Evolutionary conservation across 257 asterid species (phyloP).

Genomic region (Petunia axillaris): DNA sequence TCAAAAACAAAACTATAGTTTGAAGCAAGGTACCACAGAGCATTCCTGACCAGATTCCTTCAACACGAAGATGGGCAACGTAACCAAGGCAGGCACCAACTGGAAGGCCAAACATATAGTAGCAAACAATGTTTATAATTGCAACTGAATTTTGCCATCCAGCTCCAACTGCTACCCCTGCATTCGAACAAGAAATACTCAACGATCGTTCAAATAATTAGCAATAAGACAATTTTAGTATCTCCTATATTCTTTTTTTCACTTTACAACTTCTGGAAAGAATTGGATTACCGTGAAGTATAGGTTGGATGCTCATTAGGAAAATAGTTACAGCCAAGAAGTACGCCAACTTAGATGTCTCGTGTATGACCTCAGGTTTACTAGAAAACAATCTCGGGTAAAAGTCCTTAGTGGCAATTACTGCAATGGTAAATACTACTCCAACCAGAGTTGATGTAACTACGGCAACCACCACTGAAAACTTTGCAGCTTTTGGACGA

Average conservation of each 20-base stretch:
- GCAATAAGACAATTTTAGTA: not conserved
- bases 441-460: slow-evolving; percentile 64
- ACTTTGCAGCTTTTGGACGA: slow-evolving; percentile 70
- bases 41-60: slow-evolving; percentile 89
- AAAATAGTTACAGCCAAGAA: slow-evolving; percentile 71
- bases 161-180: slow-evolving; percentile 96
- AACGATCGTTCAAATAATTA: not conserved
- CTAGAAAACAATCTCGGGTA: slow-evolving; percentile 64
- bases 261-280: not conserved
- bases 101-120: slow-evolving; percentile 76
- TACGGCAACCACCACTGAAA: slow-evolving; percentile 57
- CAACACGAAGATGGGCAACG: slow-evolving; percentile 56
- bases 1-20: slow-evolving; percentile 46
- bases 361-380: slow-evolving; percentile 51
- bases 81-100: slow-evolving; percentile 79
- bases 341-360: slow-evolving; percentile 64
- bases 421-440: slow-evolving; percentile 45
- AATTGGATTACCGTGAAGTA: slow-evolving; percentile 65
- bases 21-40: slow-evolving; percentile 71
- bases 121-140: slow-evolving; percentile 55
- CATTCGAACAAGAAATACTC: slow-evolving; percentile 19
- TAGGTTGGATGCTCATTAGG: slow-evolving; percentile 83
- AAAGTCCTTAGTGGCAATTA: slow-evolving; percentile 45
- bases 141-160: slow-evolving; percentile 90
- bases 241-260: not conserved